Base-by-base conservation (phyloP, 2,329 filamentous ascomycete species). In the Aspergillus brunneoviolaceus region DNA sequence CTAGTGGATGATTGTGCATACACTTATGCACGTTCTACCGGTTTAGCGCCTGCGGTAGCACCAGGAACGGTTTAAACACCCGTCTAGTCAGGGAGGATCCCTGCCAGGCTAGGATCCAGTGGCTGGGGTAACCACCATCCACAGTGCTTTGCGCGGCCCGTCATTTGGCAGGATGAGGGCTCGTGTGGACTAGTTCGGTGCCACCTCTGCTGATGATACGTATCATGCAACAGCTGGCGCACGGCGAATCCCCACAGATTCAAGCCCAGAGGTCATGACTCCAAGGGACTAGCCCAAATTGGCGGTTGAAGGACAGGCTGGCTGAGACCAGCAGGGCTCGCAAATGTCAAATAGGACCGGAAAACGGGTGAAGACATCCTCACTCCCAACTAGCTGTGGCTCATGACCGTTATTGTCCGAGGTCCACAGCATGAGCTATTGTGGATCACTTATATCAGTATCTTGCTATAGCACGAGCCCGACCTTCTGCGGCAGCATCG, bases 21-120 rank as follows among this genome's bases (percentile, higher is more conserved):
- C 25, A 19, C 53, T 55, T 48, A 48, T 55, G 53, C 48, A 49
- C 27, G 45, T 49, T 45, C 51, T 54, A 39, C 50, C 54, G 12
- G 48, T 47, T 23, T 45, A 27, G 21, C 33, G 42, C 21, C 35
- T 54, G 45, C 50, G 49, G 59, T 53, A 51, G 48, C 49, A 54
- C 56, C 55, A 61, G 59, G 59, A 55, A 61, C 59, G 51, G 48
- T 52, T 51, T 16, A 50, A 50, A 33, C 27, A 49, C 21, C 42
- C 25, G 23, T 48, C 52, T 29, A 29, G 42, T 19, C 51, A 25
- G 19, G 39, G 39, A 12, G 51, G 14, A 45, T 54, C 51, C 35
- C 51, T 54, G 35, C 27, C 14, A 45, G 39, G 39, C 39, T 45
- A 45, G 39, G 39, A 45, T 19, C n/a, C 39, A 16, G 39, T 16